These are phyloP conservation scores for Lyophyllum semitale DNA, from an alignment of 768 basidiomycete species.

Conservation along the genomic window DNA sequence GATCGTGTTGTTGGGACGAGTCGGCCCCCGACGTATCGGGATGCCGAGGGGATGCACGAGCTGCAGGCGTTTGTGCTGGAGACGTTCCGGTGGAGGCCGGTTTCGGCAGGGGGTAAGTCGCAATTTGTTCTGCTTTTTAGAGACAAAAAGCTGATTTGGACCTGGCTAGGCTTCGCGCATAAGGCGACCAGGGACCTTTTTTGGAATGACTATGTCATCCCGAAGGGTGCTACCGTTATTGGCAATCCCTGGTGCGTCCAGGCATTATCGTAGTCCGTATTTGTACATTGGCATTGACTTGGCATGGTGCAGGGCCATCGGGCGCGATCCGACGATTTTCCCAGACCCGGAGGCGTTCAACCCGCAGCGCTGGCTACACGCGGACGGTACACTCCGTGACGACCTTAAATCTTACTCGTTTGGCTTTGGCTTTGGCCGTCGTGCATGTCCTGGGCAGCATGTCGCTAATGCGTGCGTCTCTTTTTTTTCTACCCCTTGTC, in stretches of 20 bases:
- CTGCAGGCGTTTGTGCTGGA: slow-evolving; percentile 53
- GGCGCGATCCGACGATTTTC: slow-evolving; percentile 56
- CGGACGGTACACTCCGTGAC: slow-evolving; percentile 46
- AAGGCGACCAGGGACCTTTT: slow-evolving; percentile 63
- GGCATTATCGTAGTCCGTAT: background rate
- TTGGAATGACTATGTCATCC: slow-evolving; percentile 56
- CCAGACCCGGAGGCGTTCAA: slow-evolving; percentile 61
- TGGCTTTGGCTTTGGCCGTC: slow-evolving; percentile 61
- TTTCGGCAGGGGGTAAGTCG: slow-evolving; percentile 44
- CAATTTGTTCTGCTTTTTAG: background rate
- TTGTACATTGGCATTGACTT: background rate
- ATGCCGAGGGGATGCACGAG: slow-evolving; percentile 27
- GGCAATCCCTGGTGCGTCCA: slow-evolving; percentile 56
- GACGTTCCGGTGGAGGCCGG: slow-evolving; percentile 53
- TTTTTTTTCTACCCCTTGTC: background rate
- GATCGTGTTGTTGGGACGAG: slow-evolving; percentile 52
- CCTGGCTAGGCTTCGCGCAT: slow-evolving; percentile 54
- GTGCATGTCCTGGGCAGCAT: slow-evolving; percentile 69
- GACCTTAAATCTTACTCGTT: slow-evolving; percentile 56
- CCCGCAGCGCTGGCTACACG: slow-evolving; percentile 57
- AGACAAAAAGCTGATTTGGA: background rate
- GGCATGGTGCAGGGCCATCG: slow-evolving; percentile 34
- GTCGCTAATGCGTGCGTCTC: slow-evolving; percentile 46
- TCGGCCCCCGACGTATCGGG: slow-evolving; percentile 15
- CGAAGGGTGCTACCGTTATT: slow-evolving; percentile 57